Evolutionary conservation across 2,329 filamentous ascomycete species (phyloP).

Genomic region (Cordyceps cateniannulata): DNA sequence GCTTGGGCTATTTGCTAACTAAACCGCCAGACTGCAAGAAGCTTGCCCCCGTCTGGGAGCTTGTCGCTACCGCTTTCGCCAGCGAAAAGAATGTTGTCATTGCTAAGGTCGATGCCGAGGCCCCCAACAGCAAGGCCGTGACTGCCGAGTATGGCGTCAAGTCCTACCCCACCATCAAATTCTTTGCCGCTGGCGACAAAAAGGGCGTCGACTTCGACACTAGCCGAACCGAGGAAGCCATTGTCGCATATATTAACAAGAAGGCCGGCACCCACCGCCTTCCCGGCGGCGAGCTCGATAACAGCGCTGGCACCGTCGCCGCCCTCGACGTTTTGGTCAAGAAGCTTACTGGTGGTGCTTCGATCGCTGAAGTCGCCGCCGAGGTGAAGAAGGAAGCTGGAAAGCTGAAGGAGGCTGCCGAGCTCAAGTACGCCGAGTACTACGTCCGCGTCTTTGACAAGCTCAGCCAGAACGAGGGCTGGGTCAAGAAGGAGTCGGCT

Average conservation of each 20-base stretch:
- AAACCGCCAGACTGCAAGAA: constrained; percentile 78
- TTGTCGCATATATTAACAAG: constrained; percentile 78
- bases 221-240: constrained; percentile 67
- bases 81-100: constrained; percentile 74
- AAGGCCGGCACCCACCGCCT: constrained; percentile 83
- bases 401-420: constrained; percentile 52
- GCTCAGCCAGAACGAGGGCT: constrained; percentile 68
- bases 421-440: constrained; percentile 82
- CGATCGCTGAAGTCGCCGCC: constrained; percentile 56
- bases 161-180: constrained; percentile 96
- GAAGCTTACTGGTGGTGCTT: constrained; percentile 61
- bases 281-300: constrained; percentile 72
- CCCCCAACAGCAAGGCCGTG: constrained; percentile 73
- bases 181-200: constrained; percentile 80
- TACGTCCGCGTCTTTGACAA: constrained; percentile 90
- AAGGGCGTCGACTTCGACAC: constrained; percentile 66
- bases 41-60: constrained; percentile 86
- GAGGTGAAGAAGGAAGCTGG: constrained; percentile 68
- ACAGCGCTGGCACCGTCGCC: constrained; percentile 74
- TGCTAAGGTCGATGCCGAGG: constrained; percentile 93
- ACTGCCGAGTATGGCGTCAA: constrained; percentile 70
- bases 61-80: constrained; percentile 72
- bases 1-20: neutral
- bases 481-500: constrained; percentile 77
- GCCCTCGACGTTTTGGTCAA: constrained; percentile 68